Base-by-base conservation (phyloP, 805 yeast genomes). In the Blastobotrys mokoenaii region DNA sequence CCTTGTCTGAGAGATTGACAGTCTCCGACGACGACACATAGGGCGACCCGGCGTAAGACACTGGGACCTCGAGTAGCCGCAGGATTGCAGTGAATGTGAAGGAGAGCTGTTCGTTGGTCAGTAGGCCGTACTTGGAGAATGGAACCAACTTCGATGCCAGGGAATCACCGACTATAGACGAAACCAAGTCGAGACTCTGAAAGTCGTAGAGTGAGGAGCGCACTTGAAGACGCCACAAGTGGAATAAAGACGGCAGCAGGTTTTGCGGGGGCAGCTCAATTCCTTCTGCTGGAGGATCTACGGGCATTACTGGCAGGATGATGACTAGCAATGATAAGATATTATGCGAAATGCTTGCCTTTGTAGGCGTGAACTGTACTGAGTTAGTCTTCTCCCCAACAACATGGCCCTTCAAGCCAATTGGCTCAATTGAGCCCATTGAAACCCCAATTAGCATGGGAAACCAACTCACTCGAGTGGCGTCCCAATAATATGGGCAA, bases 201-300 rank as follows among this genome's bases (percentile, higher is more conserved):
- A 80, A 69, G 52, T 85, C 95, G 30, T 77, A 59, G 65, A 14
- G 76, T 69, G 34, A 71, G 58, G 52, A 70, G 61, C 47, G 70
- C 63, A 53, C 73, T 63, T 36, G 77, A 63, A 48, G 79, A 69
- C 74, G 59, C 95, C 96, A 87, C 38, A 84, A 64, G 49, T 84
- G 79, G 52, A 85, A 84, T 6, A 86, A 58, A 1, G 85, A 64
- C 0, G 89, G 80, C 25, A 85, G 59, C 52, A 80, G 79, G 50
- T 78, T 73, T 25, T 76, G 67, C 2, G 76, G 72, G 47, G 7
- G n/a, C 12, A 25, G 30, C 33, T 33, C 22, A 39, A 38, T 17
- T 15, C 20, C 15, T 20, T 15, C 43, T 30, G 30, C 43, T 15
- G 48, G 35, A 18, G 45, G 46, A n/a, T 37, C 29, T 8, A 40